A percentile compares a stretch with the other conserved stretches of the same genome.
Conservation (phyloP, 768 basidiomycete genomes). For the Pleurotus djamor region DNA sequence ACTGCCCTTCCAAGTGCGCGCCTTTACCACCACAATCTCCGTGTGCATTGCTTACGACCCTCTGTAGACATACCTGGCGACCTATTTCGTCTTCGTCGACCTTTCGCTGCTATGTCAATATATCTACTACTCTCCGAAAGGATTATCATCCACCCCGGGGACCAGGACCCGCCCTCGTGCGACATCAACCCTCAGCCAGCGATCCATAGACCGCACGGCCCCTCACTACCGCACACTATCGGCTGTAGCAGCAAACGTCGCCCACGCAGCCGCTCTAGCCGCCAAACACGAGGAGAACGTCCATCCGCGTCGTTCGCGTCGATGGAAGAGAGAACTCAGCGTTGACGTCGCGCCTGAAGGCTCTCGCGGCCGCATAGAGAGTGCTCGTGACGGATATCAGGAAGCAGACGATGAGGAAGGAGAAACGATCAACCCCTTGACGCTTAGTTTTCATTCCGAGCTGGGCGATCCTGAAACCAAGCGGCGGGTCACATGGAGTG, state of each 20-base stretch:
- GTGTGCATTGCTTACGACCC: conserved; percentile 5
- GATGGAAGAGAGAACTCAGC: conserved; percentile 27
- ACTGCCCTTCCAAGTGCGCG: conserved; percentile 86
- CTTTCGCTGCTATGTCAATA: conserved; percentile 75
- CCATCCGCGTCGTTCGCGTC: conserved; percentile 22
- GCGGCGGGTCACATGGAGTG: conserved; percentile 70
- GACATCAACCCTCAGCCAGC: conserved; percentile 37
- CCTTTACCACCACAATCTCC: not conserved
- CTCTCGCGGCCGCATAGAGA: conserved; percentile 9
- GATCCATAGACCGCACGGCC: conserved; percentile 50
- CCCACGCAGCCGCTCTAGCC: conserved; percentile 67
- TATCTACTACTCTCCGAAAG: conserved; percentile 61
- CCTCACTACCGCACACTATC: conserved; percentile 71
- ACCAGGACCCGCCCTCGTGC: conserved; percentile 33
- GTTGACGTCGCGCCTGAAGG: conserved; percentile 19
- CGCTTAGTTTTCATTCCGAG: conserved; percentile 81
- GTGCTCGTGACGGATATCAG: conserved; percentile 16
- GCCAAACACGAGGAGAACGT: conserved; percentile 57
- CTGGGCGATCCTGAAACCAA: conserved; percentile 39
- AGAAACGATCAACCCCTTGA: conserved; percentile 51
- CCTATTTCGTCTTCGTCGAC: conserved; percentile 89
- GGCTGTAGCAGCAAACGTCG: conserved; percentile 68
- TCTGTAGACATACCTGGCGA: conserved; percentile 81
- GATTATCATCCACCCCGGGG: not conserved
- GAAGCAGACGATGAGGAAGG: conserved; percentile 54